Conservation (phyloP, 1,139 yeast genomes). For the Yamadazyma atlantica region DNA sequence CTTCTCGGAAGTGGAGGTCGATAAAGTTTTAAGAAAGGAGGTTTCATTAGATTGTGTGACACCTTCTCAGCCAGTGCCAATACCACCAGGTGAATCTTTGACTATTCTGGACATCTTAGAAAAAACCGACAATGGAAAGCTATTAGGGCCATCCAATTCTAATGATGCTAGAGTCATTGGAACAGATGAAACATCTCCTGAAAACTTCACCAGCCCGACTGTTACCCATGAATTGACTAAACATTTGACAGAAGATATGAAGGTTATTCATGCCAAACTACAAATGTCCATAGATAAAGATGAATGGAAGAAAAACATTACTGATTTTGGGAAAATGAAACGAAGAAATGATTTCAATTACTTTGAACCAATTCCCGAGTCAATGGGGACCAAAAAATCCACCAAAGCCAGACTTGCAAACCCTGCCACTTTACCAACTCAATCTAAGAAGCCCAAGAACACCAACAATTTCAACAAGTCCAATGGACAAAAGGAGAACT, state of each 20-base stretch:
- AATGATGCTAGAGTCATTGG: conserved; percentile 11
- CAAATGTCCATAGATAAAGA: conserved; percentile 29
- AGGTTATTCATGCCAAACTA: conserved; percentile 25
- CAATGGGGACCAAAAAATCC: too few relatives aligned
- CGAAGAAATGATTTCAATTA: conserved; percentile 6
- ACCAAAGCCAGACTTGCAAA: too few relatives aligned
- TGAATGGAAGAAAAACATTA: conserved; percentile 26
- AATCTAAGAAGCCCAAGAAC: too few relatives aligned
- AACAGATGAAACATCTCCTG: conserved; percentile 7
- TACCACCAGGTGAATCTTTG: conserved; percentile 77
- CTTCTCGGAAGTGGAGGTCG: conserved; percentile 92
- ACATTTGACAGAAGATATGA: conserved; percentile 18
- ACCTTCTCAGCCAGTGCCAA: conserved; percentile 74
- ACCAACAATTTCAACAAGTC: not conserved
- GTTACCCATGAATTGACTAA: conserved; percentile 24
- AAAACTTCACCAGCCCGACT: conserved; percentile 19
- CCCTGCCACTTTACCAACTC: too few relatives aligned
- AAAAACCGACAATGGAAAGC: conserved; percentile 18
- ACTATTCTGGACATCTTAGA: conserved; percentile 55
- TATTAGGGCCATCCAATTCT: conserved; percentile 14
- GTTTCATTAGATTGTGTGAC: conserved; percentile 87
- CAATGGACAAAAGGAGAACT: not conserved
- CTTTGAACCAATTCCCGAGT: conserved; percentile 5
- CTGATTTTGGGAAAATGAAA: conserved; percentile 14
- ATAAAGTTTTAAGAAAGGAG: conserved; percentile 83